Evolutionary conservation across 495 filamentous ascomycete genomes (phyloP).

Genomic region (Penicillium ochrochloron): DNA sequence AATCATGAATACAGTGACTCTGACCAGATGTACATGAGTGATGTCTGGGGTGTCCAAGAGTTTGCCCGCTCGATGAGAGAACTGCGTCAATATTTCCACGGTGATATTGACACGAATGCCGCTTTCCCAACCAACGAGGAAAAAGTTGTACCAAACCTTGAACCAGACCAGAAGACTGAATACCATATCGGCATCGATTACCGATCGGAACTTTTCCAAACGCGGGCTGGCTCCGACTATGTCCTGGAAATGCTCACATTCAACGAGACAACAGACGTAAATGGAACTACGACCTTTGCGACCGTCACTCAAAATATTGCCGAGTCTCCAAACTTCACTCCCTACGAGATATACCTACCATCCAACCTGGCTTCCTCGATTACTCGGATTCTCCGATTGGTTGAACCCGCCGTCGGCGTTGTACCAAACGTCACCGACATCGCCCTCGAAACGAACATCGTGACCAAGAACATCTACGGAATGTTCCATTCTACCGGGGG

Average conservation of each 20-base stretch:
- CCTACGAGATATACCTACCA: constrained; percentile 14
- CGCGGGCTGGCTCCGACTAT: constrained; percentile 21
- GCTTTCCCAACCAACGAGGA: constrained; percentile 8
- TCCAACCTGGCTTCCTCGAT: constrained; percentile 15
- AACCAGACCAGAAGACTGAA: constrained; percentile 14
- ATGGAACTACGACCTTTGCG: neutral
- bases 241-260: constrained; percentile 16
- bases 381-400: constrained; percentile 6
- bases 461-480: constrained; percentile 21
- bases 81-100: constrained; percentile 20
- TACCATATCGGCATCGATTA: constrained; percentile 27
- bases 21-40: constrained; percentile 26
- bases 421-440: constrained; percentile 13
- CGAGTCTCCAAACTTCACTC: constrained; percentile 13
- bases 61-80: constrained; percentile 15
- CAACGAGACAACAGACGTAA: neutral
- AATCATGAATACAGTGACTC: constrained; percentile 24
- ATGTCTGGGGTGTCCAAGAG: constrained; percentile 26
- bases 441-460: constrained; percentile 19
- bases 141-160: constrained; percentile 13
- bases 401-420: constrained; percentile 9
- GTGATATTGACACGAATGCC: constrained; percentile 11
- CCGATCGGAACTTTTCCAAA: constrained; percentile 21
- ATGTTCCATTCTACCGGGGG: constrained; percentile 22
- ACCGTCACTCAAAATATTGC: constrained; percentile 11